Conservation (phyloP, 2,329 filamentous ascomycete genomes). For the Xylaria sp. region DNA sequence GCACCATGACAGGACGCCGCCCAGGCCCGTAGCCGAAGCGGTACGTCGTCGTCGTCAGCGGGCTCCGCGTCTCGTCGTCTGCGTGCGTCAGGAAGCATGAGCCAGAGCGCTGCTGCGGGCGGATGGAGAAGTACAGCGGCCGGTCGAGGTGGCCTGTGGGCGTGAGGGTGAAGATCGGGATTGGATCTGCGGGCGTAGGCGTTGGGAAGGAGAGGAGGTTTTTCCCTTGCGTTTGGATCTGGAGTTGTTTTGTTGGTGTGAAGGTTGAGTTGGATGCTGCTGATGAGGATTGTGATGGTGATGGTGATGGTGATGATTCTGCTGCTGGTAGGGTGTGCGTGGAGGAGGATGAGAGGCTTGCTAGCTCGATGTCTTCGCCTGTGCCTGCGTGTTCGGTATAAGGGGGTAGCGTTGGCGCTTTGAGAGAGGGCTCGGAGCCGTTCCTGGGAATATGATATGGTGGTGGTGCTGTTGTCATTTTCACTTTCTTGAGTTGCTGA, state of each 20-base stretch:
- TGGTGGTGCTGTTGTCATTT: slow-evolving; percentile 26
- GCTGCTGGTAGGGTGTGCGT: slow-evolving; percentile 4
- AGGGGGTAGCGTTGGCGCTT: slow-evolving; percentile 22
- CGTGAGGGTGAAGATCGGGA: slow-evolving; percentile 55
- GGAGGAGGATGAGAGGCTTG: slow-evolving; percentile 26
- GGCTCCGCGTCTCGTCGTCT: slow-evolving; percentile 40
- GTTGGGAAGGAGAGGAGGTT: slow-evolving; percentile 55
- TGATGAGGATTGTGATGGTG: background rate
- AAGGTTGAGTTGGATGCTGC: slow-evolving; percentile 49
- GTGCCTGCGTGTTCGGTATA: slow-evolving; percentile 28
- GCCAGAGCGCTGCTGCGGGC: slow-evolving; percentile 59
- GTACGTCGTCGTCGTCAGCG: slow-evolving; percentile 59
- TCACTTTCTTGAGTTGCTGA: background rate
- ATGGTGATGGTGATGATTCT: slow-evolving; percentile 4
- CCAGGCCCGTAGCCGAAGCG: slow-evolving; percentile 60
- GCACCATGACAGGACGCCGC: slow-evolving; percentile 59
- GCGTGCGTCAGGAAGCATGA: slow-evolving; percentile 60
- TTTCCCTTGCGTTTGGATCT: slow-evolving; percentile 62
- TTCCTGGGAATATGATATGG: slow-evolving; percentile 15
- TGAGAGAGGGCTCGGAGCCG: slow-evolving; percentile 22
- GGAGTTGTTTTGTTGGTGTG: slow-evolving; percentile 57
- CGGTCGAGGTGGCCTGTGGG: slow-evolving; percentile 52
- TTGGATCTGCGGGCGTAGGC: slow-evolving; percentile 46
- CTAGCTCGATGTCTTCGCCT: slow-evolving; percentile 26
- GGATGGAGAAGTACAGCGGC: slow-evolving; percentile 63